phyloP scores from a whole-genome alignment of 2,329 filamentous ascomycete species.

The Didymella sp. region DNA sequence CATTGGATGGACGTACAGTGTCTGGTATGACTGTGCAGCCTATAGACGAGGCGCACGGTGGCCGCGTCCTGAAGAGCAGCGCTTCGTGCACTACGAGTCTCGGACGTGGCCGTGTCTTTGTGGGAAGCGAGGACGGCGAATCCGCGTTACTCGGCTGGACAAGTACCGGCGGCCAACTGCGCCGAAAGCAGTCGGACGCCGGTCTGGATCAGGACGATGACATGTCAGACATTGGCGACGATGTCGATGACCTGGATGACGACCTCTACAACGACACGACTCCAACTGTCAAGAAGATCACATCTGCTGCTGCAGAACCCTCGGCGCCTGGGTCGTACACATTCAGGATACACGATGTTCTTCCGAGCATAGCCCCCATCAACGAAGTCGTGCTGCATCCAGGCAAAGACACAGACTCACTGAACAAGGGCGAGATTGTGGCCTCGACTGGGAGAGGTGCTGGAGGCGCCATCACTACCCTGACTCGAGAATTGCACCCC shows the following conservation, averaged over 20 bases:
- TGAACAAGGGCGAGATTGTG: constrained; percentile 59
- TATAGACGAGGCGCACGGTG: constrained; percentile 69
- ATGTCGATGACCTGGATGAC: constrained; percentile 62
- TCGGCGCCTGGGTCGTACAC: constrained; percentile 68
- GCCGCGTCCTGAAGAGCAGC: constrained; percentile 65
- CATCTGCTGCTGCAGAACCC: constrained; percentile 46
- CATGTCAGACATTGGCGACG: constrained; percentile 60
- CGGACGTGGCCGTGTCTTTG: constrained; percentile 73
- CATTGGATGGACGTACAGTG: constrained; percentile 87
- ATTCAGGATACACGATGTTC: constrained; percentile 78
- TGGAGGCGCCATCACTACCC: constrained; percentile 73
- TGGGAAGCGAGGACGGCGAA: constrained; percentile 84
- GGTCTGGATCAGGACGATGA: constrained; percentile 62
- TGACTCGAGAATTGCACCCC: constrained; percentile 81
- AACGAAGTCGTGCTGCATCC: constrained; percentile 73
- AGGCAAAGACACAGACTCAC: constrained; percentile 30
- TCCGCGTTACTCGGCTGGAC: constrained; percentile 84
- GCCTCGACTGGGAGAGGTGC: constrained; percentile 68
- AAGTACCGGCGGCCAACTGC: constrained; percentile 62
- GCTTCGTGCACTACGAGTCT: constrained; percentile 75
- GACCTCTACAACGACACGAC: constrained; percentile 70
- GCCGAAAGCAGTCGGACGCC: constrained; percentile 67
- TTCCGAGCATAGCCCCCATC: constrained; percentile 82
- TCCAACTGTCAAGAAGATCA: constrained; percentile 51
- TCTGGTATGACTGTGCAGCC: constrained; percentile 80